Evolutionary conservation across 1,284 basidiomycete species (phyloP).

Genomic region (Cutaneotrichosporon daszewskae): DNA sequence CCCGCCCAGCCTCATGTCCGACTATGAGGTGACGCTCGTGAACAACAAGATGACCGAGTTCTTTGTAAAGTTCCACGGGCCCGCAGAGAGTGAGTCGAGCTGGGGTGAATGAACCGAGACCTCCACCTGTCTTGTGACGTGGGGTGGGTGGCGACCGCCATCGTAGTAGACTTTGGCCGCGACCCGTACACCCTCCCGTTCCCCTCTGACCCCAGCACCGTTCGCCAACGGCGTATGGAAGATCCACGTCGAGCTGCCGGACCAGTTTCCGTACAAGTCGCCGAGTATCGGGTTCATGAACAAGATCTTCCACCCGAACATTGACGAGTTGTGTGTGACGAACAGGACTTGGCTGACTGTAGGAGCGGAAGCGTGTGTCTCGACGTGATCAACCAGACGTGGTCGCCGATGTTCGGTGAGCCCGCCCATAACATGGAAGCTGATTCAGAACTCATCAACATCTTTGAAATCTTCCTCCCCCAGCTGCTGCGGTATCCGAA

Average conservation of each 20-base stretch:
- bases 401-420: slow-evolving; percentile 93
- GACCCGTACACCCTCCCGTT: background rate
- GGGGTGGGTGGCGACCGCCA: background rate
- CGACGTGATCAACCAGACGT: slow-evolving; percentile 98
- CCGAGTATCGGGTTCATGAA: slow-evolving; percentile 99
- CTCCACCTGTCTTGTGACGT: background rate
- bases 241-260: slow-evolving; percentile 98
- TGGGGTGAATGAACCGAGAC: background rate
- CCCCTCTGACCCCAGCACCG: slow-evolving; percentile 59
- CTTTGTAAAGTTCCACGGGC: slow-evolving; percentile 92
- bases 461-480: slow-evolving; percentile 96
- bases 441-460: slow-evolving; percentile 89
- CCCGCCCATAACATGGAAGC: slow-evolving; percentile 14
- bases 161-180: background rate
- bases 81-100: slow-evolving; percentile 73
- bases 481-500: slow-evolving; percentile 96
- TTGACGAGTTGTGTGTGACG: slow-evolving; percentile 81
- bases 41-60: slow-evolving; percentile 99
- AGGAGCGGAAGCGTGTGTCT: slow-evolving; percentile 92
- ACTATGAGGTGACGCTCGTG: slow-evolving; percentile 92
- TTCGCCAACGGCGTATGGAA: slow-evolving; percentile 97
- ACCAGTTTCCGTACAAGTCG: slow-evolving; percentile 98
- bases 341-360: slow-evolving; percentile 18
- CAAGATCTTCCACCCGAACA: slow-evolving; percentile 99
- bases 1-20: slow-evolving; percentile 78